phyloP scores from a whole-genome alignment of 169 alveolate species.

The Eimeria sp. region DNA sequence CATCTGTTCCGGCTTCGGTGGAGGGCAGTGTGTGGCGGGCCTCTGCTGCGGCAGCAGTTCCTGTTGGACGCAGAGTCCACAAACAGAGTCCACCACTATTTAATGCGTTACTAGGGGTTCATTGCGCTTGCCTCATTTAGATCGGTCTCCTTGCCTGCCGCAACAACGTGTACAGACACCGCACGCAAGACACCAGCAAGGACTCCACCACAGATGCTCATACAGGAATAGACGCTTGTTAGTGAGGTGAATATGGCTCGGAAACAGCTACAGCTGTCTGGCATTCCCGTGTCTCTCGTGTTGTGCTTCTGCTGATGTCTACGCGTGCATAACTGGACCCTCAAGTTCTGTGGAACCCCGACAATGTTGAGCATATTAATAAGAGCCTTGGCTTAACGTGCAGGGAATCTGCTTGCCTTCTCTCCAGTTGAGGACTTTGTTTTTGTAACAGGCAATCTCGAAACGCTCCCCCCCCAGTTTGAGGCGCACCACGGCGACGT shows the following conservation, averaged over 20 bases:
- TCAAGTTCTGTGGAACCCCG: background rate
- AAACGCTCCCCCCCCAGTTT: slow-evolving; percentile 94
- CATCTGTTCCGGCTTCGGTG: too few relatives aligned
- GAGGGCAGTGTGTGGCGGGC: too few relatives aligned
- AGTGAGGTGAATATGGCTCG: too few relatives aligned
- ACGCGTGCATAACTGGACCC: background rate
- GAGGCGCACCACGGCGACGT: slow-evolving; percentile 97
- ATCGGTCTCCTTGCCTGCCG: slow-evolving; percentile 23
- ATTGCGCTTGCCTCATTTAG: background rate
- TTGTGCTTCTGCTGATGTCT: too few relatives aligned
- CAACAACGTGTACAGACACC: background rate
- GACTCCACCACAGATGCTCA: too few relatives aligned
- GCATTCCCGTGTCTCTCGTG: too few relatives aligned
- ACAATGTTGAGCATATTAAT: background rate
- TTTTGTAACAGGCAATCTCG: slow-evolving; percentile 98
- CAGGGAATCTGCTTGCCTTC: slow-evolving; percentile 86
- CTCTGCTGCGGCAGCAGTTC: background rate
- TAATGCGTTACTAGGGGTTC: background rate
- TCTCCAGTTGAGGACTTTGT: slow-evolving; percentile 97
- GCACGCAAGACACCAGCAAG: background rate
- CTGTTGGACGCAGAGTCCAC: background rate
- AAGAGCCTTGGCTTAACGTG: background rate
- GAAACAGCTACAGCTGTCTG: too few relatives aligned
- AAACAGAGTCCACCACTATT: too few relatives aligned
- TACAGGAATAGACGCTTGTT: too few relatives aligned